A percentile compares a stretch with the other conserved stretches of the same genome.
Evolutionary conservation across 1,139 yeast species (phyloP).

Genomic region (Pichia sp.): DNA sequence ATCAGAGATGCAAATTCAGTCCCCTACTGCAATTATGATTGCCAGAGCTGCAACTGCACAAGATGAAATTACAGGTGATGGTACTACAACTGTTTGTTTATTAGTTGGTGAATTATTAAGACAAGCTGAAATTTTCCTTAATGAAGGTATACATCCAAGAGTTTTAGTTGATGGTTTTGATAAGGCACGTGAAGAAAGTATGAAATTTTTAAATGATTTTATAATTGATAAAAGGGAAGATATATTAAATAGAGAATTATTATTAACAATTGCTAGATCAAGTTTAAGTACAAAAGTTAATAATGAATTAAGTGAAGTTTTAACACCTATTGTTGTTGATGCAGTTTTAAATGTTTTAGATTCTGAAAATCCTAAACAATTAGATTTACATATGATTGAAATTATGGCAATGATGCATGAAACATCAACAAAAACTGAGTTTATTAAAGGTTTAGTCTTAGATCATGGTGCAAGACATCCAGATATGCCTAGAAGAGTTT

Average conservation of each 20-base stretch:
- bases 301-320: slow-evolving; percentile 64
- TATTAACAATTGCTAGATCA: slow-evolving; percentile 86
- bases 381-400: slow-evolving; percentile 96
- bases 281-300: slow-evolving; percentile 84
- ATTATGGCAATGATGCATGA: slow-evolving; percentile 98
- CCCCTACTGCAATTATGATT: slow-evolving; percentile 99
- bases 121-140: slow-evolving; percentile 88
- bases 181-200: slow-evolving; percentile 69
- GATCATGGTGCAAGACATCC: slow-evolving; percentile 99
- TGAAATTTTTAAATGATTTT: slow-evolving; percentile 63
- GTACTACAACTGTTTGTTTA: slow-evolving; percentile 95
- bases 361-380: slow-evolving; percentile 39
- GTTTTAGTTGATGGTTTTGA: slow-evolving; percentile 95
- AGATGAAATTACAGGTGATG: slow-evolving; percentile 98
- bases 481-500: slow-evolving; percentile 89
- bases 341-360: slow-evolving; percentile 78
- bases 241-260: slow-evolving; percentile 69
- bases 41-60: slow-evolving; percentile 98
- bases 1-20: slow-evolving; percentile 97
- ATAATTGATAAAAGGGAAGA: slow-evolving; percentile 31
- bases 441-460: slow-evolving; percentile 83
- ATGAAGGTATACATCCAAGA: slow-evolving; percentile 95
- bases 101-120: slow-evolving; percentile 91
- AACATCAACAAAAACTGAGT: slow-evolving; percentile 73
- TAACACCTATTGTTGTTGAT: slow-evolving; percentile 93